Evolutionary conservation across 2,329 filamentous ascomycete species (phyloP).

Genomic region (Verticillium tricorpus): DNA sequence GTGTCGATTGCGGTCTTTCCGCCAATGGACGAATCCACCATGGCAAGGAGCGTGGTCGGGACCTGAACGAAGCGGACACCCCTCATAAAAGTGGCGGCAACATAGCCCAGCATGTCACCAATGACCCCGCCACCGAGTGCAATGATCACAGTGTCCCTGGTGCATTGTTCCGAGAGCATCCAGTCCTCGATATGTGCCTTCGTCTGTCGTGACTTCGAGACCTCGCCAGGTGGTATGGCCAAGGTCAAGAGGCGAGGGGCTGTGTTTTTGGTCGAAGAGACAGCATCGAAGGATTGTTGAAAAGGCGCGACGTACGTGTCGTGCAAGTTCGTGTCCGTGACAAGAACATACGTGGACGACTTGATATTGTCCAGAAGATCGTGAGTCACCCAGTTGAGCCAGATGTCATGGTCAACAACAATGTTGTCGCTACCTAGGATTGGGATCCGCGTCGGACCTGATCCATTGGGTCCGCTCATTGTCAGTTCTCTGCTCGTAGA

Average conservation of each 20-base stretch:
- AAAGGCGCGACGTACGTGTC: conserved; percentile 79
- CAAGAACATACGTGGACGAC: conserved; percentile 91
- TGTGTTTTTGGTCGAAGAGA: conserved; percentile 32
- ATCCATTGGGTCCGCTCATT: conserved; percentile 12
- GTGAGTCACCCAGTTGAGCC: conserved; percentile 73
- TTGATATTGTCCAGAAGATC: conserved; percentile 74
- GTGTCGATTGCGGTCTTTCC: conserved; percentile 98
- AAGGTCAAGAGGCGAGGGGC: conserved; percentile 70
- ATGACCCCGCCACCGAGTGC: conserved; percentile 95
- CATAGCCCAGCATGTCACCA: conserved; percentile 96
- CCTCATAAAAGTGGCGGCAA: conserved; percentile 97
- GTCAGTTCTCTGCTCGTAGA: neutral
- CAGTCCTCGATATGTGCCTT: conserved; percentile 97
- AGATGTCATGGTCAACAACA: conserved; percentile 85
- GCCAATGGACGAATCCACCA: conserved; percentile 98
- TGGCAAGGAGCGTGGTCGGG: conserved; percentile 87
- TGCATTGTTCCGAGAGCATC: conserved; percentile 90
- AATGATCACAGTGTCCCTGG: conserved; percentile 89
- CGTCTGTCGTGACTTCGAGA: conserved; percentile 86
- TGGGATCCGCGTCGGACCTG: conserved; percentile 56
- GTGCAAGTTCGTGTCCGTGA: conserved; percentile 91
- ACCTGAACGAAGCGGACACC: conserved; percentile 95
- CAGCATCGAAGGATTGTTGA: conserved; percentile 33
- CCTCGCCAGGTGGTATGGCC: conserved; percentile 84
- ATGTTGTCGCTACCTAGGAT: conserved; percentile 90